Evolutionary conservation across 148 eudicot species (phyloP).

Genomic region (Rhododendron williamsianum): DNA sequence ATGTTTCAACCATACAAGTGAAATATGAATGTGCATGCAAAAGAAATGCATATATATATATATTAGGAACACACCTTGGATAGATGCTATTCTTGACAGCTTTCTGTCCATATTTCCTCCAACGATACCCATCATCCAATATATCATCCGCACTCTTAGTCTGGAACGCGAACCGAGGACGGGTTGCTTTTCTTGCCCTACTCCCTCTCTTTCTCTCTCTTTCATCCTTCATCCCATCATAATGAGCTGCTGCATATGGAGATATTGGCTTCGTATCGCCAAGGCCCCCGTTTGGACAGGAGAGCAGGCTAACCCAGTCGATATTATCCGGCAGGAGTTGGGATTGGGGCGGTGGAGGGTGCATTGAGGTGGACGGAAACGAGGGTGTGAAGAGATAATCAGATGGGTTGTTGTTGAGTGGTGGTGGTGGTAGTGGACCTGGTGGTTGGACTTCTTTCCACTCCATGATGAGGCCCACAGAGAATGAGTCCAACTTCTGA

Average conservation of each 20-base stretch:
- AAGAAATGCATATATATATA: not conserved
- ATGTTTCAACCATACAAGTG: not conserved
- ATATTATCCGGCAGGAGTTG: constrained; percentile 34
- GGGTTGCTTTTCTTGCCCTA: constrained; percentile 19
- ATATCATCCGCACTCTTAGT: constrained; percentile 65
- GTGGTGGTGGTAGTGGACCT: not conserved
- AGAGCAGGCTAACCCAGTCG: constrained; percentile 43
- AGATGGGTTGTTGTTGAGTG: not conserved
- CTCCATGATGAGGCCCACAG: constrained; percentile 11
- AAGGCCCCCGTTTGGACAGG: not conserved
- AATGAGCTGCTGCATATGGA: not conserved
- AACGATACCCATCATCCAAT: constrained; percentile 68
- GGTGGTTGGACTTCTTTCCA: constrained; percentile 7
- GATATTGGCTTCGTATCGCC: not conserved
- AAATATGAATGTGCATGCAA: not conserved
- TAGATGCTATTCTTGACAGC: constrained; percentile 58
- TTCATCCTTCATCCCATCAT: not conserved
- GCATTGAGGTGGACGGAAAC: constrained; percentile 10
- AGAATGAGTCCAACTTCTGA: not conserved
- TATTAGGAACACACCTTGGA: constrained; percentile 38
- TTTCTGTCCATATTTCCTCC: constrained; percentile 82
- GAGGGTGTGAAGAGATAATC: constrained; percentile 14
- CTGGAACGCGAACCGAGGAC: constrained; percentile 55
- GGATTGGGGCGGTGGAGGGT: constrained; percentile 8
- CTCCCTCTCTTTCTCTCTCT: constrained; percentile 11